Conservation (phyloP, 495 filamentous ascomycete species). For the Lepidopterella palustris region DNA sequence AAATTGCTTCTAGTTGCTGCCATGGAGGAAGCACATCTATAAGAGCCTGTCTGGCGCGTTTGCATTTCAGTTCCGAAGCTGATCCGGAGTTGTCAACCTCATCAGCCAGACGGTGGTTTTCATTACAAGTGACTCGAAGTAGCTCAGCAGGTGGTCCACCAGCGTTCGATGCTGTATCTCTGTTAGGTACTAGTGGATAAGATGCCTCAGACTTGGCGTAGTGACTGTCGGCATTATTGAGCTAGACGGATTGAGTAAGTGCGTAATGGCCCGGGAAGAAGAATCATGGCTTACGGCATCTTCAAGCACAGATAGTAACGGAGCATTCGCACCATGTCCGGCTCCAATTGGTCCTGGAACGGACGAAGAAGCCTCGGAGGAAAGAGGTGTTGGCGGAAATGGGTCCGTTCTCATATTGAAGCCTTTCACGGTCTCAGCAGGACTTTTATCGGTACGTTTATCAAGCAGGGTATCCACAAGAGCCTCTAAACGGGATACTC, state of each 20-base stretch:
- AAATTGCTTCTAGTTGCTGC: slow-evolving; percentile 18
- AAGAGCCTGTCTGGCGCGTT: slow-evolving; percentile 17
- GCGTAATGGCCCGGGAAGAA: background rate
- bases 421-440: slow-evolving; percentile 13
- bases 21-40: slow-evolving; percentile 21
- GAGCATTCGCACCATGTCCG: slow-evolving; percentile 9
- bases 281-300: slow-evolving; percentile 20
- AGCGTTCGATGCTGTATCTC: slow-evolving; percentile 4
- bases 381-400: slow-evolving; percentile 17
- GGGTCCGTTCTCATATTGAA: slow-evolving; percentile 6
- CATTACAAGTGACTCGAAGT: slow-evolving; percentile 12
- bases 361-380: slow-evolving; percentile 20
- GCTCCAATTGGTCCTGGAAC: slow-evolving; percentile 6
- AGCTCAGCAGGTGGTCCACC: slow-evolving; percentile 12
- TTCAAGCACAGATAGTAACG: slow-evolving; percentile 26
- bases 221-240: slow-evolving; percentile 21
- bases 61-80: slow-evolving; percentile 10
- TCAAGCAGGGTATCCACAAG: slow-evolving; percentile 30
- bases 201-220: slow-evolving; percentile 1
- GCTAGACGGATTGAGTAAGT: slow-evolving; percentile 12
- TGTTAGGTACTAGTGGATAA: background rate
- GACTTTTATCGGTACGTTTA: slow-evolving; percentile 19
- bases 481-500: slow-evolving; percentile 32
- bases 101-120: slow-evolving; percentile 9
- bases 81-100: slow-evolving; percentile 4